Evolutionary conservation across 345 rosid genomes (phyloP).

Genomic region (Lumnitzera racemosa): DNA sequence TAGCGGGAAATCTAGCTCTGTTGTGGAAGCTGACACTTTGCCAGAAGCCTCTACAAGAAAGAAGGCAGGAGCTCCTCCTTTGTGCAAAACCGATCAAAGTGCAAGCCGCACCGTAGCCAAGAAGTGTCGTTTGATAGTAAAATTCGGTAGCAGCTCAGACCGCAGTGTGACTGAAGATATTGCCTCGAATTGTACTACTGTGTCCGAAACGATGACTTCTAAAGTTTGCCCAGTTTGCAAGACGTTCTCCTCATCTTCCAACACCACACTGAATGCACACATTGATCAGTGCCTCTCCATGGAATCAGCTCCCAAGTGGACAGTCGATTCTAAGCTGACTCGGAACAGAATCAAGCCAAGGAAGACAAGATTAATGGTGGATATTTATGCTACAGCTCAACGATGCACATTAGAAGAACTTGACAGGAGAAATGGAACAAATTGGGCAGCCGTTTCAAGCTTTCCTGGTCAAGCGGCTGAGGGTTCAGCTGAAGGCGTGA

Average conservation of each 20-base stretch:
- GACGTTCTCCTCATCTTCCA: conserved; percentile 89
- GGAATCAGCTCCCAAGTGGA: conserved; percentile 60
- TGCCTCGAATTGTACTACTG: conserved; percentile 44
- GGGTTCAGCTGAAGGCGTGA: conserved; percentile 27
- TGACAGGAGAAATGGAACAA: conserved; percentile 78
- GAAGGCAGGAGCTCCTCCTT: conserved; percentile 22
- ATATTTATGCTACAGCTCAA: conserved; percentile 60
- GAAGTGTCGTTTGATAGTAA: conserved; percentile 73
- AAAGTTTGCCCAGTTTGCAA: conserved; percentile 98
- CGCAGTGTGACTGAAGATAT: conserved; percentile 56
- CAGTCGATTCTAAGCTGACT: conserved; percentile 42
- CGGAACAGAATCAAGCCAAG: conserved; percentile 72
- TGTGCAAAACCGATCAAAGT: conserved; percentile 16
- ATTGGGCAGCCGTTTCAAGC: conserved; percentile 42
- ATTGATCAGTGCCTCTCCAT: conserved; percentile 92
- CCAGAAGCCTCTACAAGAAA: conserved; percentile 22
- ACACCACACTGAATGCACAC: conserved; percentile 98
- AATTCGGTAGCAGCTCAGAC: conserved; percentile 57
- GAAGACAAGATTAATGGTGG: conserved; percentile 73
- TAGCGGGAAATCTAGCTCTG: conserved; percentile 31
- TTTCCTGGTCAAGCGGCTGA: conserved; percentile 35
- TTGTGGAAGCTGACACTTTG: conserved; percentile 19
- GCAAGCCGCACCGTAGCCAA: conserved; percentile 29
- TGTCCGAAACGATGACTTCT: conserved; percentile 69
- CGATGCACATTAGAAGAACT: conserved; percentile 83